Percentiles rank a stretch among this genome's conserved stretches.
phyloP scores from a whole-genome alignment of 331 rosid genomes.

The Malus hybrid region DNA sequence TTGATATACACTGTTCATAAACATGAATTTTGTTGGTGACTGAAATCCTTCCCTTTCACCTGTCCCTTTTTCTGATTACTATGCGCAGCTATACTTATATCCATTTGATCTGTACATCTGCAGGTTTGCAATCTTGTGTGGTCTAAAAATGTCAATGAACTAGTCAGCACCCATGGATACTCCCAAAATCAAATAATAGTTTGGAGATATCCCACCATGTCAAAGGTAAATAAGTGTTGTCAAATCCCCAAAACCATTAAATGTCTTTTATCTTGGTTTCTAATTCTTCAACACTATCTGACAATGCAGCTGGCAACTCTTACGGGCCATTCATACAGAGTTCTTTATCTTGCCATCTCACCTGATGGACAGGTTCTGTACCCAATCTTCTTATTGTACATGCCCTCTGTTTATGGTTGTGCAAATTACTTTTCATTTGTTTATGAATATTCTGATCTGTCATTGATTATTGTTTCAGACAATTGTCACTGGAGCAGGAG shows the following conservation, averaged over 20 bases:
- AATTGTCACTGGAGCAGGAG: slow-evolving; percentile 99
- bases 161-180: slow-evolving; percentile 96
- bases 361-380: slow-evolving; percentile 89
- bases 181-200: slow-evolving; percentile 97
- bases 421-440: neutral
- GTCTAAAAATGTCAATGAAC: slow-evolving; percentile 97
- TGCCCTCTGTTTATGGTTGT: neutral
- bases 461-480: slow-evolving; percentile 46
- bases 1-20: neutral
- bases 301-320: slow-evolving; percentile 76
- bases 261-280: neutral
- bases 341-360: slow-evolving; percentile 94
- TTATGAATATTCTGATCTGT: slow-evolving; percentile 2
- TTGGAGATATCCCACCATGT: slow-evolving; percentile 98
- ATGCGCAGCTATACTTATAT: neutral
- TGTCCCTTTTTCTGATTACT: neutral
- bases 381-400: neutral
- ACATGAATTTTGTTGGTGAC: neutral
- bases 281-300: slow-evolving; percentile 9
- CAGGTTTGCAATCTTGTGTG: slow-evolving; percentile 98
- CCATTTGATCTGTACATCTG: neutral
- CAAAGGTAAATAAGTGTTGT: slow-evolving; percentile 51
- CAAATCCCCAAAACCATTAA: neutral
- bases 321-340: slow-evolving; percentile 89
- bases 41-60: neutral